Conservation (phyloP, 2,329 filamentous ascomycete species). For the Aspergillus tamarii region DNA sequence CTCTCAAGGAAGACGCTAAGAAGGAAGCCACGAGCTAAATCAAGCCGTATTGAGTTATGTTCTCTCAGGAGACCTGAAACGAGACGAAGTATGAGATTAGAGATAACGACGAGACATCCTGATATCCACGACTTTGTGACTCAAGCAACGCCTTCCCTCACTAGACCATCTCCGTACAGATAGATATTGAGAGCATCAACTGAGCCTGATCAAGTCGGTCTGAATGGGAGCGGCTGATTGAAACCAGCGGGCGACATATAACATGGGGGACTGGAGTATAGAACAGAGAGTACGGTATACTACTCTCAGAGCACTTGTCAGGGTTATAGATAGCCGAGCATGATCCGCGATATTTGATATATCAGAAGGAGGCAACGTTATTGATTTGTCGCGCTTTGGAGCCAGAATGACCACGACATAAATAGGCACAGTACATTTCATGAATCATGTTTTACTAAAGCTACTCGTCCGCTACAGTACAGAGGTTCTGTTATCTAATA, state of each 20-base stretch:
- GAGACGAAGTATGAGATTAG: neutral
- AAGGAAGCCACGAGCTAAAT: slow-evolving; percentile 10
- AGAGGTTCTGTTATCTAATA: too few species aligned
- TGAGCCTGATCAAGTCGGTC: neutral
- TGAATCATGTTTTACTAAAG: neutral
- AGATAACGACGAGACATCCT: neutral
- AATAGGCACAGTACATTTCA: neutral
- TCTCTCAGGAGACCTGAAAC: neutral
- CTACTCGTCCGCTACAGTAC: too few species aligned
- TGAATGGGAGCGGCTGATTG: neutral
- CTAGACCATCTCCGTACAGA: neutral
- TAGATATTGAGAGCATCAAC: neutral
- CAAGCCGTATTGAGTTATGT: neutral
- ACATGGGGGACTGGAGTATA: neutral
- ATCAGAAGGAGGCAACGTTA: neutral
- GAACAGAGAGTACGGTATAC: neutral
- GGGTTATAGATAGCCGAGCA: neutral
- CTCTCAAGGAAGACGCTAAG: slow-evolving; percentile 68
- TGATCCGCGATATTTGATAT: neutral
- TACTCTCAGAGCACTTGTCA: neutral
- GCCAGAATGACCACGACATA: neutral
- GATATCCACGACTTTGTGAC: neutral
- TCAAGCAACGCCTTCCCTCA: neutral
- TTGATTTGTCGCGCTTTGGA: neutral
- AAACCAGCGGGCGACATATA: neutral